These are phyloP conservation scores for Pythium apleroticum DNA, from an alignment of 352 stramenopile genomes.

Conservation along the genomic window DNA sequence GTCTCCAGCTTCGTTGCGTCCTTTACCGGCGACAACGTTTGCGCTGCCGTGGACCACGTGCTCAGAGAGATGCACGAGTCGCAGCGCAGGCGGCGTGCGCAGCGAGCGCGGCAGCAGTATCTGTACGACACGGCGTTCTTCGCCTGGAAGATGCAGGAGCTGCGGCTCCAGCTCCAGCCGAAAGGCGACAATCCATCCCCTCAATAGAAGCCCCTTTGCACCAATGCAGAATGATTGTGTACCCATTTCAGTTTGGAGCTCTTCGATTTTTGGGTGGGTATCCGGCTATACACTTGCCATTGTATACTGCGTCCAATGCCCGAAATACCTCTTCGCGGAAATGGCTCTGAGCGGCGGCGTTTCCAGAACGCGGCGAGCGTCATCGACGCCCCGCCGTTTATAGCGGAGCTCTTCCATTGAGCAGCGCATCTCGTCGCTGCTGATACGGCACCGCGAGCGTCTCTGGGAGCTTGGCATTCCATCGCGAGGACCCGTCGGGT, in stretches of 20 bases:
- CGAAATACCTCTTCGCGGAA: constrained; percentile 9
- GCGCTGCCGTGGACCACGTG: constrained; percentile 39
- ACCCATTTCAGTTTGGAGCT: constrained; percentile 1
- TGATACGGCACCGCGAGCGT: not conserved
- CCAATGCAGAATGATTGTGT: constrained; percentile 6
- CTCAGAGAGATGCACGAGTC: constrained; percentile 29
- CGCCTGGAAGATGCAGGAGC: constrained; percentile 48
- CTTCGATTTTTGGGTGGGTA: not conserved
- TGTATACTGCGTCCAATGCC: not conserved
- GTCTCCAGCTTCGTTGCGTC: constrained; percentile 45
- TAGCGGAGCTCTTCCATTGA: not conserved
- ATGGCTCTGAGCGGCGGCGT: constrained; percentile 2
- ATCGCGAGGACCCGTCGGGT: not conserved
- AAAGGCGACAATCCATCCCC: not conserved
- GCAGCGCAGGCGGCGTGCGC: constrained; percentile 33
- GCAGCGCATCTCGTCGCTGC: not conserved
- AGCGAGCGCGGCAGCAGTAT: constrained; percentile 54
- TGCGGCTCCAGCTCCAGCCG: constrained; percentile 20
- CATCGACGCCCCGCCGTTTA: not conserved
- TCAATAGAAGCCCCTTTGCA: constrained; percentile 2
- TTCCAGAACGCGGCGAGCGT: constrained; percentile 1
- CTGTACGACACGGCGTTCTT: constrained; percentile 73
- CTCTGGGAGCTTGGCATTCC: not conserved
- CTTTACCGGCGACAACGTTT: constrained; percentile 39
- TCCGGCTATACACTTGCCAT: constrained; percentile 4